A percentile compares a stretch with the other conserved stretches of the same genome.
phyloP scores from a whole-genome alignment of 2,329 filamentous ascomycete species.

The Colletotrichum liriopes region DNA sequence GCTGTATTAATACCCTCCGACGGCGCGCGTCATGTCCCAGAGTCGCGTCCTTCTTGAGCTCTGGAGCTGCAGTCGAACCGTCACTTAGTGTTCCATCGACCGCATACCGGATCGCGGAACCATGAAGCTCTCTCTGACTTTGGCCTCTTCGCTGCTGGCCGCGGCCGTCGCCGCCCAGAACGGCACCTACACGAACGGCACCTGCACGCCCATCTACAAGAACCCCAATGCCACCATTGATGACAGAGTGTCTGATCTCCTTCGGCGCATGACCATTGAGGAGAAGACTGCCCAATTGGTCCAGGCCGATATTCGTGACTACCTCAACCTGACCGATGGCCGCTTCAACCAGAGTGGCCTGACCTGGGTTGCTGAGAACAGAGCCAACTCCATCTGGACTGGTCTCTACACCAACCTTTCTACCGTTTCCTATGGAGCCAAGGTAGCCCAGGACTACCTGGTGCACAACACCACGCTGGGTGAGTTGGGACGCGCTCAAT shows the following conservation, averaged over 20 bases:
- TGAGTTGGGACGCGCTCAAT: conserved; percentile 35
- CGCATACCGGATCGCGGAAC: conserved; percentile 21
- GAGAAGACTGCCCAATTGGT: conserved; percentile 81
- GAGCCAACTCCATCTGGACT: conserved; percentile 81
- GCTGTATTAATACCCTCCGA: conserved; percentile 43
- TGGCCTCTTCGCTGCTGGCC: conserved; percentile 47
- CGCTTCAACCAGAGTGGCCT: conserved; percentile 78
- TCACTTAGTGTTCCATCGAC: conserved; percentile 26
- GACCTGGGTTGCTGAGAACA: conserved; percentile 75
- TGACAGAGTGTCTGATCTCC: conserved; percentile 75
- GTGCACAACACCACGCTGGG: conserved; percentile 61
- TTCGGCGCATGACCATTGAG: conserved; percentile 81
- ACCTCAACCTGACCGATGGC: conserved; percentile 78
- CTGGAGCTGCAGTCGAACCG: conserved; percentile 35
- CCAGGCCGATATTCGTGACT: conserved; percentile 81
- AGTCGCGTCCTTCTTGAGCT: conserved; percentile 9
- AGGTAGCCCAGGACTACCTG: conserved; percentile 78
- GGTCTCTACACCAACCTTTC: conserved; percentile 77
- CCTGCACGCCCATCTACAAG: conserved; percentile 69
- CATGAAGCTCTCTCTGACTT: conserved; percentile 51
- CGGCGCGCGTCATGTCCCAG: conserved; percentile 19
- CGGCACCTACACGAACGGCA: conserved; percentile 37
- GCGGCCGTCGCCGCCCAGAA: conserved; percentile 48
- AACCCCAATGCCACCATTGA: conserved; percentile 74
- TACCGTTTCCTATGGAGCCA: conserved; percentile 74